Evolutionary conservation across 345 rosid species (phyloP), one percentile per base, ranked within the genome.

Genomic region (Lumnitzera racemosa): DNA sequence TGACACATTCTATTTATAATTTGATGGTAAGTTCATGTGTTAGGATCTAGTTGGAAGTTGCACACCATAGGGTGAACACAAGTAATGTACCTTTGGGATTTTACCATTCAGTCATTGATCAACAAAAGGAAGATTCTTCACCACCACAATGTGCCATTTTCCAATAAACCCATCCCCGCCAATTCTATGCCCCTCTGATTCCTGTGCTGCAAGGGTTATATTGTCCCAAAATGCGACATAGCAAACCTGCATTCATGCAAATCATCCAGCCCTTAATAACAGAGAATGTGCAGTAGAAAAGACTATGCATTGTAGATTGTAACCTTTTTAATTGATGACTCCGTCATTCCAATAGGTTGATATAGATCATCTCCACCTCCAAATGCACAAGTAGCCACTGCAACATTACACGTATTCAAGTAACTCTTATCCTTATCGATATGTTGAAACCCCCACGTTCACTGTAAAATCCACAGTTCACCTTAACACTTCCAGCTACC

Each of bases 281-380:
- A 29, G 5, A 31, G 63, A 23, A 61, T 7, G 10, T 0, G 11
- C 43, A 58, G 65, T 51, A 24, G 56, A 47, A 61, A 56, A 29
- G 56, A 58, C 49, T 59, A 46, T 20, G 66, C 58, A 61, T 47
- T 53, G 57, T 43, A 41, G 15, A 64, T 29, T 57, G 83, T 59
- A 71, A 91, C 98, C 91, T 85, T 92, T 69, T 65, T 68, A 71
- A 72, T 69, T 9, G 96, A 83, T 55, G 84, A 70, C 49, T 81
- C 70, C 11, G 81, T 72, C 89, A 87, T 85, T 71, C 94, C 96
- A 70, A 92, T 92, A 59, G 98, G 98, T 61, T 89, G 83, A 71
- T 89, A 85, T 70, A 92, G 98, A 68, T 85, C 81, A 78, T 92
- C 98, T 53, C 98, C 98, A 64, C 98, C 98, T 50, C 98, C 98